Conservation (phyloP, 192 early-diverging fungal genomes). For the Coemansia sp. region DNA sequence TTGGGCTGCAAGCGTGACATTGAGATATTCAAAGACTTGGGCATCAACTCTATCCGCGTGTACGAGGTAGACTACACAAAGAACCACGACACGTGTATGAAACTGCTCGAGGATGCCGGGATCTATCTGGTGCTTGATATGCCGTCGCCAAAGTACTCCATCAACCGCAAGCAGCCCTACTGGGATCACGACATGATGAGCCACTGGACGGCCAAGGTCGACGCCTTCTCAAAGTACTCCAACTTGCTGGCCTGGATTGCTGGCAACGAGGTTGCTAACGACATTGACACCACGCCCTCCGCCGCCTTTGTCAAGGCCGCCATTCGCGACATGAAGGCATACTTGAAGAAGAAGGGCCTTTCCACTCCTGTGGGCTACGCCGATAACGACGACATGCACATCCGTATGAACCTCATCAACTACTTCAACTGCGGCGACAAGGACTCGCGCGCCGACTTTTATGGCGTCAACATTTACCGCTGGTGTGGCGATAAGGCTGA, state of each 20-base stretch:
- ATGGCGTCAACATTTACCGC: conserved; percentile 69
- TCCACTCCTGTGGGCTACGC: conserved; percentile 71
- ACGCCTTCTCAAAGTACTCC: conserved; percentile 62
- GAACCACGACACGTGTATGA: conserved; percentile 72
- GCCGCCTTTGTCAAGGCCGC: conserved; percentile 66
- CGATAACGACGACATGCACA: conserved; percentile 65
- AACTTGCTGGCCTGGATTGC: conserved; percentile 68
- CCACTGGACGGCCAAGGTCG: conserved; percentile 59
- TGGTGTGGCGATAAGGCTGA: conserved; percentile 63
- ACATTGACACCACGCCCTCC: conserved; percentile 58
- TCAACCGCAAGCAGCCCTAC: conserved; percentile 61
- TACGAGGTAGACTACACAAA: conserved; percentile 63
- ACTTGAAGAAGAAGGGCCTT: conserved; percentile 52
- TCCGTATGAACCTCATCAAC: conserved; percentile 61
- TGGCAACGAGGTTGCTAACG: conserved; percentile 75
- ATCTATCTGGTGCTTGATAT: conserved; percentile 72
- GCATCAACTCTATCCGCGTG: conserved; percentile 69
- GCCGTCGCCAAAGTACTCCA: conserved; percentile 56
- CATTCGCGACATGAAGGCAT: conserved; percentile 65
- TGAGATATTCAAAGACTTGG: conserved; percentile 61
- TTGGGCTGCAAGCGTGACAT: conserved; percentile 64
- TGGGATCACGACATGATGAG: conserved; percentile 59
- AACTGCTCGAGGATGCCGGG: conserved; percentile 57
- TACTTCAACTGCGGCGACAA: conserved; percentile 71
- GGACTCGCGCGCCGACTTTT: conserved; percentile 65